phyloP scores from a whole-genome alignment of 1,284 basidiomycete species.

The Tetrapyrgos nigripes region DNA sequence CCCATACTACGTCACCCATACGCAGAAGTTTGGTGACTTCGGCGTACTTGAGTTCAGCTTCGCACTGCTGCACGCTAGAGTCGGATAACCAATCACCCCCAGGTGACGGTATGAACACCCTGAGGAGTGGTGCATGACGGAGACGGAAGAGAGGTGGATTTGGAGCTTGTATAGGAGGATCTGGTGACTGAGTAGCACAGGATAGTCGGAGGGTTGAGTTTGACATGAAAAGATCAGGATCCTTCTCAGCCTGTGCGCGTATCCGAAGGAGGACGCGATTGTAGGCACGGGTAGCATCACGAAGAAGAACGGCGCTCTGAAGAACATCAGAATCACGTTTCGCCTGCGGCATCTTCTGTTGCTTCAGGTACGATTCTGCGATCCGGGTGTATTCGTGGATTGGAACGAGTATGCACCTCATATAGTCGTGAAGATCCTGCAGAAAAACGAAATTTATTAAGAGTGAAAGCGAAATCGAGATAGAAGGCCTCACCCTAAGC shows the following conservation, averaged over 20 bases:
- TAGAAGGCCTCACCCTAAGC: constrained; percentile 53
- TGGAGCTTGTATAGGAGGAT: constrained; percentile 40
- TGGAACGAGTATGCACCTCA: constrained; percentile 77
- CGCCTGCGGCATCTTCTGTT: constrained; percentile 43
- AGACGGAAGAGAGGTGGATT: constrained; percentile 70
- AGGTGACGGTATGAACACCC: constrained; percentile 81
- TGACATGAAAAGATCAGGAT: constrained; percentile 30
- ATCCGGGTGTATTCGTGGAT: constrained; percentile 68
- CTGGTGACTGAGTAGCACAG: constrained; percentile 6
- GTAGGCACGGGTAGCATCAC: constrained; percentile 69
- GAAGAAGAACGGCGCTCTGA: constrained; percentile 52
- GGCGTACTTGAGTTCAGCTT: constrained; percentile 73
- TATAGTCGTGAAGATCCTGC: constrained; percentile 77
- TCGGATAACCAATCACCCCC: constrained; percentile 85
- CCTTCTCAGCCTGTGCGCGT: constrained; percentile 72
- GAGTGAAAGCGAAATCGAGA: constrained; percentile 7
- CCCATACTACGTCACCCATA: constrained; percentile 82
- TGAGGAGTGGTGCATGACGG: constrained; percentile 71
- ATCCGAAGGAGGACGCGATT: constrained; percentile 76
- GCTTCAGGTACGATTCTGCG: constrained; percentile 59
- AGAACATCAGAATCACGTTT: constrained; percentile 43
- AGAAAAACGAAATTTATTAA: constrained; percentile 12
- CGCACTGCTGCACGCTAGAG: constrained; percentile 76
- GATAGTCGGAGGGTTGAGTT: constrained; percentile 15
- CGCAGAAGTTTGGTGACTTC: constrained; percentile 63